phyloP scores from a whole-genome alignment of 2,329 filamentous ascomycete genomes.

The Thelonectria rubi region DNA sequence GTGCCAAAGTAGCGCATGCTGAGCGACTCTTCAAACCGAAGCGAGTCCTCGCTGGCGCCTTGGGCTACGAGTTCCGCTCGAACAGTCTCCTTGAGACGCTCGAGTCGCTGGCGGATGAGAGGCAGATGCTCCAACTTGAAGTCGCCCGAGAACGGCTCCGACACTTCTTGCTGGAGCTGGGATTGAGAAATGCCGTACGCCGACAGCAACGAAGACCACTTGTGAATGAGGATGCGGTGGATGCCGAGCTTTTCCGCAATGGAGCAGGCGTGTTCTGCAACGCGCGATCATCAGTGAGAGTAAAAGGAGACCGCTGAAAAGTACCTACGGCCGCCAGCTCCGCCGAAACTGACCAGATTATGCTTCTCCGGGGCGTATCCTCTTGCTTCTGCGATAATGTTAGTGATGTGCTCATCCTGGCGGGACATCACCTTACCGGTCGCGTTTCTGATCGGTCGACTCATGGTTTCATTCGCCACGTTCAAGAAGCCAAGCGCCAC shows the following conservation, averaged over 20 bases:
- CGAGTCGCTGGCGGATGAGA: neutral
- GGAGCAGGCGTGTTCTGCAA: conserved; percentile 54
- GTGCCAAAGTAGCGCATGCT: conserved; percentile 61
- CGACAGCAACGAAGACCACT: conserved; percentile 52
- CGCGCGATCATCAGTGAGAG: neutral
- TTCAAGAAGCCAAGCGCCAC: conserved; percentile 76
- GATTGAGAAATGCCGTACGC: conserved; percentile 56
- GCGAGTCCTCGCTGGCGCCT: conserved; percentile 50
- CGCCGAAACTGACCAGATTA: conserved; percentile 63
- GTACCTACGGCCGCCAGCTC: conserved; percentile 69
- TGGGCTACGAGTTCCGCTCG: conserved; percentile 51
- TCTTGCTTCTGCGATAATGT: conserved; percentile 63
- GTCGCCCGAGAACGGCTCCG: conserved; percentile 45
- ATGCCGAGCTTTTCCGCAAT: conserved; percentile 54
- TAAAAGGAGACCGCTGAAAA: too few relatives aligned
- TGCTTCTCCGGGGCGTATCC: conserved; percentile 46
- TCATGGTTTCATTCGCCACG: conserved; percentile 81
- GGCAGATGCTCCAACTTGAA: conserved; percentile 21
- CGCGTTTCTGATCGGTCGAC: conserved; percentile 76
- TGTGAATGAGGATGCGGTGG: conserved; percentile 53
- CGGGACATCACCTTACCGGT: conserved; percentile 44
- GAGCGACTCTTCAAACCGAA: conserved; percentile 53
- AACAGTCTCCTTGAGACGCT: conserved; percentile 43
- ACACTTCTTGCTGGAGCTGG: conserved; percentile 49
- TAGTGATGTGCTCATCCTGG: neutral